These are phyloP conservation scores for Beta macrorhiza DNA, from an alignment of 179 eudicot species.

Conservation along the genomic window DNA sequence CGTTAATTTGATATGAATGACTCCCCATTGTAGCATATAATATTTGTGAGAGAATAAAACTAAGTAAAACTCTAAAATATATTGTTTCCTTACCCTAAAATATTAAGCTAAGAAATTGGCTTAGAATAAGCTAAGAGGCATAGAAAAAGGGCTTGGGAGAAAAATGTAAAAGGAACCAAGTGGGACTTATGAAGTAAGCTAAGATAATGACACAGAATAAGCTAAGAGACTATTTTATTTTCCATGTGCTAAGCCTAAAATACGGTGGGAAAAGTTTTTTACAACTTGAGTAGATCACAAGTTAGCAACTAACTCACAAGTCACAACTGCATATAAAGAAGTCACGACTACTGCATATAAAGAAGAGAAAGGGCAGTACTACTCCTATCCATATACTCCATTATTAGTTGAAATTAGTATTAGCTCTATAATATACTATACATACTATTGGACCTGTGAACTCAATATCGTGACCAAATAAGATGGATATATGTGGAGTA, in stretches of 20 bases:
- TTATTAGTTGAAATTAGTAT: too few relatives aligned
- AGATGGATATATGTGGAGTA: not conserved
- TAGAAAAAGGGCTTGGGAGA: too few relatives aligned
- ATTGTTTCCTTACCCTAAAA: too few relatives aligned
- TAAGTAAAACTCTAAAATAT: too few relatives aligned
- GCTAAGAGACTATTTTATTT: not conserved
- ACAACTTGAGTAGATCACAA: constrained; percentile 7
- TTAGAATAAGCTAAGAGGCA: too few relatives aligned
- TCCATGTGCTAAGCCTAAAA: not conserved
- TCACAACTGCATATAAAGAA: not conserved
- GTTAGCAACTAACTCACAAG: not conserved
- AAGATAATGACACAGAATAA: not conserved
- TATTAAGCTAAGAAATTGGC: too few relatives aligned
- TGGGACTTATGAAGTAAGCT: not conserved
- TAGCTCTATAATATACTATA: not conserved
- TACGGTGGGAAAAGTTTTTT: not conserved
- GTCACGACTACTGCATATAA: too few relatives aligned
- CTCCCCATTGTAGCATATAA: too few relatives aligned
- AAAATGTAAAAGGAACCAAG: not conserved
- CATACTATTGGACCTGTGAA: constrained; percentile 17
- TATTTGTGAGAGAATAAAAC: too few relatives aligned
- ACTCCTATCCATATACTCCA: too few relatives aligned
- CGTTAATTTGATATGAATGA: too few relatives aligned
- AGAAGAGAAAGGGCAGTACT: too few relatives aligned
- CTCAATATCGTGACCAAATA: not conserved